A percentile compares a stretch with the other conserved stretches of the same genome.
phyloP scores from a whole-genome alignment of 768 basidiomycete genomes.

The Cyclocybe cylindracea region DNA sequence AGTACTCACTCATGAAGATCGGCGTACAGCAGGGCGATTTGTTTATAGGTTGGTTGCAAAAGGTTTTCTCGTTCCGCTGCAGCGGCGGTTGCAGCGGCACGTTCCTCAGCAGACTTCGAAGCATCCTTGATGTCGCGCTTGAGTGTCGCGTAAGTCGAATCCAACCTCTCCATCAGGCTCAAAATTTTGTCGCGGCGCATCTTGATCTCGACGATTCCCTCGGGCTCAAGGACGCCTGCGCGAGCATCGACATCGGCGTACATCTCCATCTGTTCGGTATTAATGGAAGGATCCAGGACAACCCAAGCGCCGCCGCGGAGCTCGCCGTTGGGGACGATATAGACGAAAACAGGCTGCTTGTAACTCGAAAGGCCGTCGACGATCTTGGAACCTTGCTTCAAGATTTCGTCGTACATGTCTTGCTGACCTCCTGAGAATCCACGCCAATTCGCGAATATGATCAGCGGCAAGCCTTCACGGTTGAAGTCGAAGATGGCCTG shows the following conservation, averaged over 20 bases:
- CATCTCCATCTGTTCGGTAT: constrained; percentile 98
- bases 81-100: constrained; percentile 64
- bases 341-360: constrained; percentile 97
- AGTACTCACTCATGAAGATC: constrained; percentile 90
- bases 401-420: constrained; percentile 97
- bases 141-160: constrained; percentile 75
- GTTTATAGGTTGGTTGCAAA: constrained; percentile 89
- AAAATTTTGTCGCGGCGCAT: constrained; percentile 94
- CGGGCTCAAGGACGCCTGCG: constrained; percentile 95
- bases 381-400: constrained; percentile 98
- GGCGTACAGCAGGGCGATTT: constrained; percentile 90
- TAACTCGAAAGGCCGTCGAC: constrained; percentile 97
- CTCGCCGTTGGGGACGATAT: constrained; percentile 98
- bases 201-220: constrained; percentile 97
- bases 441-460: constrained; percentile 99
- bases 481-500: constrained; percentile 99
- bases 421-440: constrained; percentile 99
- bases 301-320: constrained; percentile 99
- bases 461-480: constrained; percentile 93
- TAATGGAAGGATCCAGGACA: constrained; percentile 97
- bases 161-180: constrained; percentile 90
- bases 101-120: constrained; percentile 73
- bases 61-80: constrained; percentile 76
- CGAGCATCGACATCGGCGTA: constrained; percentile 95
- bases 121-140: constrained; percentile 81